Base-by-base conservation (phyloP, 805 yeast genomes). In the Lachancea sp. region DNA sequence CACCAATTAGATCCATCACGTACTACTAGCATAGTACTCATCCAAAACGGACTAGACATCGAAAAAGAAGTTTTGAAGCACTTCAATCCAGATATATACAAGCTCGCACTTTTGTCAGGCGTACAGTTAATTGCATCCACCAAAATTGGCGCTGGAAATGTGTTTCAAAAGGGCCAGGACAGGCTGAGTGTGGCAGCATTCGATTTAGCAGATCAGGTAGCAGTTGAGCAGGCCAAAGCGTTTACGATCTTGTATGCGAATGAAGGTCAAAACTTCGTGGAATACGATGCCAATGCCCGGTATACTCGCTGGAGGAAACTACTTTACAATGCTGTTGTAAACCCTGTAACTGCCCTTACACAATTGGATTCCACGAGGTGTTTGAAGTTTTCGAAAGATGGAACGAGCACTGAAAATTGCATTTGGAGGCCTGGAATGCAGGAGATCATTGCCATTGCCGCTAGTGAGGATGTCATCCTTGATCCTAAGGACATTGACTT, bases 61-160 rank as follows among this genome's bases (percentile, higher is more conserved):
- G 29, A 24, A 25, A 34, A 34, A 24, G 79, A 80, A 11, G 64
- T 79, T 15, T 62, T 74, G 39, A 59, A 55, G n/a, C 65, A 64
- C 12, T 80, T 65, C 51, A 55, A 63, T 12, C 69, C 67, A 40
- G 42, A 52, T 17, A 8, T 8, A 17, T 32, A 32, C 26, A 32
- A 32, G 8, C 42, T 55, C 22, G 40, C 46, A 7, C 29, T 75
- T 2, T 54, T 81, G 4, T 79, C 85, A 0, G 85, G 86, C 7
- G 77, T 80, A 28, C 73, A 81, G 28, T 68, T 76, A 62, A 74
- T 78, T 41, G 83, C 82, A 0, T 74, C 83, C 1, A 73, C 77
- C 40, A 76, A 73, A 50, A 53, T 65, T 30, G 63, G 68, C 23
- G 38, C 44, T 3, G 80, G 80, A 20, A 58, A 56, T 8, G 65